Evolutionary conservation across 1,139 yeast genomes (phyloP).

Genomic region (Geotrichum bryndzae): DNA sequence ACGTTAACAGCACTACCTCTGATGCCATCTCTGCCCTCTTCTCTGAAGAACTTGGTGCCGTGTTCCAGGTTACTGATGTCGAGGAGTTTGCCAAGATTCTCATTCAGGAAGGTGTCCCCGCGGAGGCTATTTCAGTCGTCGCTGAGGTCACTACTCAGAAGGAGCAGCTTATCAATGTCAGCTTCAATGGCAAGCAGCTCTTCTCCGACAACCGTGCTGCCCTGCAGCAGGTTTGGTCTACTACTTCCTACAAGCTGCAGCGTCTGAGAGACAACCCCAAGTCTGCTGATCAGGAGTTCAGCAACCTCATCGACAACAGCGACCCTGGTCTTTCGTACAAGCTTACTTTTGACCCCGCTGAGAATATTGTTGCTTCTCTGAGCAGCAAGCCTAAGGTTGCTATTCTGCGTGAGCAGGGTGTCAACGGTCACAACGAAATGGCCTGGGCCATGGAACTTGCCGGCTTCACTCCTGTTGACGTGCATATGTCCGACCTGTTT

Average conservation of each 20-base stretch:
- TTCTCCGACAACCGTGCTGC: constrained; percentile 56
- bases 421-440: constrained; percentile 97
- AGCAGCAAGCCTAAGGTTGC: constrained; percentile 78
- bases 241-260: constrained; percentile 87
- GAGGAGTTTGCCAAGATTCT: constrained; percentile 53
- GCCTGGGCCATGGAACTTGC: constrained; percentile 96
- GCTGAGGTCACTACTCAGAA: constrained; percentile 56
- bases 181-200: constrained; percentile 44
- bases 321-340: constrained; percentile 90
- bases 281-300: constrained; percentile 81
- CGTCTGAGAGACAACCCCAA: constrained; percentile 89
- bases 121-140: constrained; percentile 51
- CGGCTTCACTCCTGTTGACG: constrained; percentile 89
- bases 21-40: constrained; percentile 45
- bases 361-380: constrained; percentile 34
- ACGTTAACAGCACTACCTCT: constrained; percentile 31
- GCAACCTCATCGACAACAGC: constrained; percentile 62
- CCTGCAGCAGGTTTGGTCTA: constrained; percentile 80
- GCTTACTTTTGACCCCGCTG: constrained; percentile 51
- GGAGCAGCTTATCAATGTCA: constrained; percentile 49
- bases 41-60: constrained; percentile 94
- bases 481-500: constrained; percentile 92
- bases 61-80: constrained; percentile 74
- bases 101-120: constrained; percentile 51
- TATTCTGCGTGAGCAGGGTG: constrained; percentile 96